phyloP scores from a whole-genome alignment of 2,329 filamentous ascomycete genomes.

The Drechslerella stenobrocha region DNA sequence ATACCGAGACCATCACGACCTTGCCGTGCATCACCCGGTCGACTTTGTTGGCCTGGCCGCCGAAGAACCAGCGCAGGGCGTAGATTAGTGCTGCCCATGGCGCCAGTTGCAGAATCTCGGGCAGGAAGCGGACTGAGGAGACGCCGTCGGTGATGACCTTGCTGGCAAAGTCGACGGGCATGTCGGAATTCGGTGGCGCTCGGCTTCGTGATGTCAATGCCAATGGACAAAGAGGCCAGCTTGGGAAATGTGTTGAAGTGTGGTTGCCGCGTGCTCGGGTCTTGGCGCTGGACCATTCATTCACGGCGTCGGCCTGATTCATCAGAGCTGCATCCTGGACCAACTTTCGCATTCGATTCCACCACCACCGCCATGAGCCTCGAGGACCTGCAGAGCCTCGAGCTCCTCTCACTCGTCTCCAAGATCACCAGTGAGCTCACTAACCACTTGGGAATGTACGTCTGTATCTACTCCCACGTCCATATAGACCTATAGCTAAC shows the following conservation, averaged over 20 bases:
- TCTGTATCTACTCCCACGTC: background rate
- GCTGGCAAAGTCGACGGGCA: conserved; percentile 66
- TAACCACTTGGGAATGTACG: conserved; percentile 78
- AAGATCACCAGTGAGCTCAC: conserved; percentile 92
- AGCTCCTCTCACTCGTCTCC: conserved; percentile 89
- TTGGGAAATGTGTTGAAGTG: conserved; percentile 8
- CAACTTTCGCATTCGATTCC: conserved; percentile 5
- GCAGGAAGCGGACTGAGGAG: conserved; percentile 61
- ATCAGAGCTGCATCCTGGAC: background rate
- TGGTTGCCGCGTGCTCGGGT: conserved; percentile 5
- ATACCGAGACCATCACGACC: conserved; percentile 85
- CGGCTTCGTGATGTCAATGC: conserved; percentile 17
- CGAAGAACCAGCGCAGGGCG: conserved; percentile 73
- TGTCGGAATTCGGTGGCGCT: conserved; percentile 54
- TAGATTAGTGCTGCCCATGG: conserved; percentile 62
- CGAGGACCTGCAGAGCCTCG: conserved; percentile 89
- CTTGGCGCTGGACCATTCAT: too few relatives aligned
- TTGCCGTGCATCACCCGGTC: conserved; percentile 90
- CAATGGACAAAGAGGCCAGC: background rate
- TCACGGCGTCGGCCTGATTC: background rate
- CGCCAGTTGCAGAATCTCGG: conserved; percentile 61
- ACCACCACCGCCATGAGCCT: conserved; percentile 59
- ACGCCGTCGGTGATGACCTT: conserved; percentile 63
- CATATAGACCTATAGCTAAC: conserved; percentile 1
- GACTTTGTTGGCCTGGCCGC: conserved; percentile 71